Base-by-base conservation (phyloP, 805 yeast species). In the Pichia nakasei region DNA sequence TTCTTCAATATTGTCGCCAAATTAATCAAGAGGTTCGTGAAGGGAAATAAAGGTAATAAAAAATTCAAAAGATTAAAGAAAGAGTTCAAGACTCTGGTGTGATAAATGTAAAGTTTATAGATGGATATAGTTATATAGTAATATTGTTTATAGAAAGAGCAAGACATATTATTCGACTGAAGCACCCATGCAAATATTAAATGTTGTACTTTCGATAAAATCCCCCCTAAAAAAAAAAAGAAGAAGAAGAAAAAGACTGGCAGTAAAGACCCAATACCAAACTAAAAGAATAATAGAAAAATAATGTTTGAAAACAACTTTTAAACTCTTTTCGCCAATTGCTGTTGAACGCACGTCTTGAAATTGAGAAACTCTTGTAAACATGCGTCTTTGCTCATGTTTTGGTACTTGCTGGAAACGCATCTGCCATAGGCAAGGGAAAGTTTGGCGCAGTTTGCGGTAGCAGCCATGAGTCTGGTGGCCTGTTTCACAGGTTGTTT, bases 351-450 rank as follows among this genome's bases (percentile, higher is more conserved):
- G 58, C 85, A 79, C 18, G 59, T 49, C 49, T 70, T 75, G 57
- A 76, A 78, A 31, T 53, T 52, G 20, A 56, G 48, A 46, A 79
- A 79, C 56, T 79, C 81, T 26, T 63, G 53, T 37, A 61, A 64
- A 53, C 84, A 79, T n/a, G 71, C 67, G 48, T 74, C 76, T 45
- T 73, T 70, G 13, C 69, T 55, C 34, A 78, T 68, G 38, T 70
- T 72, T 46, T 72, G 67, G 57, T 78, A 77, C 40, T 69, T 65
- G 36, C 60, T 58, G 36, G 78, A 57, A 20, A 79, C 65, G 51
- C 85, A 79, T 50, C 73, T 67, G 8, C 82, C 84, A 52, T 79
- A 79, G 0, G 66, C 68, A 5, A 50, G 43, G 2, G 66, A 60
- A 18, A 54, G 58, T 24, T 48, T 48, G 0, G 61, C 39, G 42